Evolutionary conservation across 2,329 filamentous ascomycete species (phyloP).

Genomic region (Apiospora saccharicola): DNA sequence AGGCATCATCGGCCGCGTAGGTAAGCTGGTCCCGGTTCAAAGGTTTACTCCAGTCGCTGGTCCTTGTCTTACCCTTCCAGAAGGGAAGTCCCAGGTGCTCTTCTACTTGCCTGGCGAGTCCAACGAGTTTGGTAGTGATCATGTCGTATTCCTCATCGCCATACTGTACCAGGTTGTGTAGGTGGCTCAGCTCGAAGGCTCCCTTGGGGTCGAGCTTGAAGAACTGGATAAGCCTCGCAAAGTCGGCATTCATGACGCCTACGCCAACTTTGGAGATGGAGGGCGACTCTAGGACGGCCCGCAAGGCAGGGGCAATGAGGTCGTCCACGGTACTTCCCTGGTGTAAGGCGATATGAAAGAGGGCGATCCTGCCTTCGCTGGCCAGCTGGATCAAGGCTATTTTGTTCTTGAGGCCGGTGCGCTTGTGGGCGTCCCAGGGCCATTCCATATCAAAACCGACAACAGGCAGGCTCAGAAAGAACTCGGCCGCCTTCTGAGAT

Average conservation of each 20-base stretch:
- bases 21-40: conserved; percentile 30
- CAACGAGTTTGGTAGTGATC: conserved; percentile 31
- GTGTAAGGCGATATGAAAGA: conserved; percentile 39
- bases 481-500: conserved; percentile 34
- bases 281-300: conserved; percentile 35
- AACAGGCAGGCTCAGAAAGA: conserved; percentile 35
- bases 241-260: conserved; percentile 33
- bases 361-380: conserved; percentile 33
- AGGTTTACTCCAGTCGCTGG: conserved; percentile 35
- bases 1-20: conserved; percentile 38
- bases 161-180: conserved; percentile 33
- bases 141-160: conserved; percentile 17
- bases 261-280: conserved; percentile 38
- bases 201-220: conserved; percentile 34
- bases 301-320: conserved; percentile 37
- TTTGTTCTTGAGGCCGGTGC: conserved; percentile 32
- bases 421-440: conserved; percentile 29
- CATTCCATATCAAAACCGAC: conserved; percentile 42
- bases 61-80: conserved; percentile 33
- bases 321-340: conserved; percentile 34
- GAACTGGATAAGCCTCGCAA: conserved; percentile 30
- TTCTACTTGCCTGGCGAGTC: conserved; percentile 32
- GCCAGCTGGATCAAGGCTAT: conserved; percentile 39
- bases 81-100: conserved; percentile 36
- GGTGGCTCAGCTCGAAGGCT: conserved; percentile 38